Conservation (phyloP, 2,329 filamentous ascomycete species). For the Pseudogymnoascus sp. region DNA sequence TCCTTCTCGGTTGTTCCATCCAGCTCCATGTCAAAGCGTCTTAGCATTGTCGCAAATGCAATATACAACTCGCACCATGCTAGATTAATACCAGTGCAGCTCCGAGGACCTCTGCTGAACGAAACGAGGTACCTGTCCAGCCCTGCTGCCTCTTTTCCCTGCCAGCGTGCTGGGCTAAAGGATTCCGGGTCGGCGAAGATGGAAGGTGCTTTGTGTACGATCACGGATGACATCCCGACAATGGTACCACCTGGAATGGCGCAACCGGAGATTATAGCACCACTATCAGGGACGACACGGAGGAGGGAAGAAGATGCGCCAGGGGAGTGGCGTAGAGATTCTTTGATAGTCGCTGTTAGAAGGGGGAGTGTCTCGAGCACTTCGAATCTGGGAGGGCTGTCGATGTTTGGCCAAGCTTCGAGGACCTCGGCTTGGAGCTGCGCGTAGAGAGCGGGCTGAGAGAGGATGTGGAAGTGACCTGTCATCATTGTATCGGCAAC, state of each 20-base stretch:
- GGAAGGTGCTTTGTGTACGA: constrained; percentile 12
- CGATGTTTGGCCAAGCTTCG: constrained; percentile 27
- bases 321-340: not conserved
- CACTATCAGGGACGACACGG: constrained; percentile 18
- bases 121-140: constrained; percentile 30
- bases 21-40: constrained; percentile 20
- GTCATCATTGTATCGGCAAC: constrained; percentile 33
- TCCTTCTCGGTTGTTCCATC: constrained; percentile 20
- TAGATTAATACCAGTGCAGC: constrained; percentile 29
- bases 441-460: constrained; percentile 24
- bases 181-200: constrained; percentile 30
- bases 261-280: constrained; percentile 16
- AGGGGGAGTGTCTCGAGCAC: constrained; percentile 28
- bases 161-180: constrained; percentile 36
- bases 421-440: constrained; percentile 31
- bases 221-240: constrained; percentile 22
- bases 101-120: constrained; percentile 34
- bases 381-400: constrained; percentile 24
- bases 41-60: constrained; percentile 23
- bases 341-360: not conserved
- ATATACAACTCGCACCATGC: constrained; percentile 27
- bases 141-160: constrained; percentile 22
- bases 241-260: constrained; percentile 13
- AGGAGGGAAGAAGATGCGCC: not conserved
- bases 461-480: constrained; percentile 32